phyloP scores from a whole-genome alignment of 495 filamentous ascomycete genomes.

The Stereocaulon alpinum region DNA sequence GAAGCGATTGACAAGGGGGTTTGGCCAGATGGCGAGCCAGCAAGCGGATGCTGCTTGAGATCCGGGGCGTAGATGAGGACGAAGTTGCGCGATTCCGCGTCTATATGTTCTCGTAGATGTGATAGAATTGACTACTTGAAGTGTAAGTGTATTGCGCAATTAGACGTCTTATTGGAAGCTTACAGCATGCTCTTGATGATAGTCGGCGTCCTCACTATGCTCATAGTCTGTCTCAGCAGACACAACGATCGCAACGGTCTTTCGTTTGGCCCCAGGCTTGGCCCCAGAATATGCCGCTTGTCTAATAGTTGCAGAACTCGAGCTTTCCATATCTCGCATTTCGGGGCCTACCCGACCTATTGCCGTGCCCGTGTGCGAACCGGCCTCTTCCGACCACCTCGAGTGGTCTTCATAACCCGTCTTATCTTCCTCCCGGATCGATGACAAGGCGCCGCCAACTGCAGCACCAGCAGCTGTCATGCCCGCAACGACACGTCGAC shows the following conservation, averaged over 20 bases:
- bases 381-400: slow-evolving; percentile 74
- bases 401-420: slow-evolving; percentile 72
- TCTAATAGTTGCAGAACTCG: slow-evolving; percentile 3
- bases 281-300: slow-evolving; percentile 3
- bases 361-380: slow-evolving; percentile 34
- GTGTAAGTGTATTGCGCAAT: slow-evolving; percentile 10
- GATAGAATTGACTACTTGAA: slow-evolving; percentile 68
- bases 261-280: slow-evolving; percentile 42
- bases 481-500: slow-evolving; percentile 63
- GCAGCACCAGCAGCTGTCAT: slow-evolving; percentile 75
- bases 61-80: slow-evolving; percentile 79
- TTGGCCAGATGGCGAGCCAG: slow-evolving; percentile 34
- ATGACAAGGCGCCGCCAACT: slow-evolving; percentile 66
- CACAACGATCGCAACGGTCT: slow-evolving; percentile 74
- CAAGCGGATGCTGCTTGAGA: slow-evolving; percentile 52
- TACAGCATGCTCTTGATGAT: slow-evolving; percentile 69
- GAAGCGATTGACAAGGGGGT: slow-evolving; percentile 60
- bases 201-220: slow-evolving; percentile 45
- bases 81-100: slow-evolving; percentile 62
- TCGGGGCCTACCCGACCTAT: slow-evolving; percentile 24
- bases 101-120: slow-evolving; percentile 65
- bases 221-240: slow-evolving; percentile 59
- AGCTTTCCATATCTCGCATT: slow-evolving; percentile 15
- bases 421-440: slow-evolving; percentile 76
- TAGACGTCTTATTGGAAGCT: slow-evolving; percentile 24